Evolutionary conservation across 176 grass and related monocot species (phyloP), one percentile per base, ranked within the genome.

Genomic region (Oropetium thomaeum): DNA sequence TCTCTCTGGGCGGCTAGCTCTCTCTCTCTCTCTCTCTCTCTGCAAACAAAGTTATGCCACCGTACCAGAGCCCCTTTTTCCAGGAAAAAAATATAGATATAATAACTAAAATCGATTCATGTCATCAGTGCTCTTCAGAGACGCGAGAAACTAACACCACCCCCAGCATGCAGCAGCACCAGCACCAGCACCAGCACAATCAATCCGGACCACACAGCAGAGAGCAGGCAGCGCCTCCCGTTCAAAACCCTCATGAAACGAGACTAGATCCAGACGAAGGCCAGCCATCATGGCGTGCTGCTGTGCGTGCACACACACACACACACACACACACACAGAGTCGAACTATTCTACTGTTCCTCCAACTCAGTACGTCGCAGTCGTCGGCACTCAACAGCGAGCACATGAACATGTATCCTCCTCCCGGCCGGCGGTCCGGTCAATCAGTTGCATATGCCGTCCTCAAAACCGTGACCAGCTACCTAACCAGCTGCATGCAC

Each of bases 161-260:
- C n/a, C n/a, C n/a, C n/a, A n/a, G n/a, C n/a, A n/a, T n/a, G n/a
- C n/a, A n/a, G n/a, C 47, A 73, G 17, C 59, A 66, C 28, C 44
- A n/a, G 4, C 3, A 14, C 2, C 20, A 23, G 7, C 11, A 12
- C 6, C 51, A 13, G 19, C 41, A n/a, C 25, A 34, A 42, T 33
- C 25, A 60, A 19, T n/a, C 17, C 53, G 27, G n/a, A n/a, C n/a
- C n/a, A n/a, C n/a, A n/a, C n/a, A n/a, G n/a, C n/a, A n/a, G n/a
- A n/a, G n/a, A n/a, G n/a, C n/a, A n/a, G 8, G 67, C 52, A 4
- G 8, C 30, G 16, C 19, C 17, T 26, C 62, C 22, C 42, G 58
- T 71, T 65, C 58, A 82, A 82, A 87, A 48, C 73, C 79, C 35
- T 52, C 73, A 68, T 60, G 41, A 42, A 32, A 22, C 58, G 30